These are phyloP conservation scores for Mycena sanguinolenta DNA, from an alignment of 768 basidiomycete species.

Conservation along the genomic window DNA sequence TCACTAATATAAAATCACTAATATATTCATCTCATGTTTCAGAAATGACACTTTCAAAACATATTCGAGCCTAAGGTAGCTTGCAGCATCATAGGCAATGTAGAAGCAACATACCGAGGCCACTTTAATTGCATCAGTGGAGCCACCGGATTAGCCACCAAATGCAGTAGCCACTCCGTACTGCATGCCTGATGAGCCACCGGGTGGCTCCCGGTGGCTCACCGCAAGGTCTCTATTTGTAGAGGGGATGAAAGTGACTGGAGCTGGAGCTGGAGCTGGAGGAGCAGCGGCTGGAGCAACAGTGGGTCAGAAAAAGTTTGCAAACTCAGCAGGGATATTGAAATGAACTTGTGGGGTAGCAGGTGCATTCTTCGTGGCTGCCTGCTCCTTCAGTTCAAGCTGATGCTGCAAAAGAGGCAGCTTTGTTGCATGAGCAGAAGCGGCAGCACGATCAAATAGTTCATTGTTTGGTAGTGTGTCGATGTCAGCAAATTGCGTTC, in stretches of 20 bases:
- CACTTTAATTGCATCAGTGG: too few species aligned
- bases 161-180: too few species aligned
- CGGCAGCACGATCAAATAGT: slow-evolving; percentile 31
- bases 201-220: too few species aligned
- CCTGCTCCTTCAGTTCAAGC: slow-evolving; percentile 14
- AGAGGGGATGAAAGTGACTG: background rate
- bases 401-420: slow-evolving; percentile 37
- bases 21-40: too few species aligned
- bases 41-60: too few species aligned
- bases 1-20: too few species aligned
- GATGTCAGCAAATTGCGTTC: slow-evolving; percentile 21
- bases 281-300: slow-evolving; percentile 6
- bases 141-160: too few species aligned
- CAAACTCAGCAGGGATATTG: slow-evolving; percentile 14
- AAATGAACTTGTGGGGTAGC: background rate
- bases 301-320: background rate
- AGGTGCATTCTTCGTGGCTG: background rate
- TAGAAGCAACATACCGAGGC: too few species aligned
- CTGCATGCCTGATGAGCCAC: too few species aligned
- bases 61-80: too few species aligned
- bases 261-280: too few species aligned
- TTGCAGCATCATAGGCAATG: too few species aligned
- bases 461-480: slow-evolving; percentile 33
- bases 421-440: slow-evolving; percentile 19
- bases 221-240: background rate